Percentiles rank a stretch among this genome's conserved stretches.
phyloP scores from a whole-genome alignment of 495 filamentous ascomycete genomes.

The Rhizodiscina lignyota region DNA sequence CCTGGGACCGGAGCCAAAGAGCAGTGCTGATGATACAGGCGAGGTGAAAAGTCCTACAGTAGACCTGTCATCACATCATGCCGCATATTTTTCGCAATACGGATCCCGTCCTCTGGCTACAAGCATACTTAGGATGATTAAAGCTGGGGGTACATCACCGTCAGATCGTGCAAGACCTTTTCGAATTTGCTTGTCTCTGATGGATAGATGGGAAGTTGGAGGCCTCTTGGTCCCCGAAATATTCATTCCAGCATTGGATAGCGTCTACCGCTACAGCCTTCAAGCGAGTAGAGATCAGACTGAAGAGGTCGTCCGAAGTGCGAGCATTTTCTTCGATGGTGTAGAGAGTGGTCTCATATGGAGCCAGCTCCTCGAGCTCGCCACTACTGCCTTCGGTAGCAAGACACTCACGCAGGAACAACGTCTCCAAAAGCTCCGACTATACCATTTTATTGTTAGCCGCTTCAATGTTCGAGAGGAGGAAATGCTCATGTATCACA shows the following conservation, averaged over 20 bases:
- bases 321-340: slow-evolving; percentile 90
- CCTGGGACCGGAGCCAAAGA: slow-evolving; percentile 59
- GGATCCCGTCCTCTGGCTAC: slow-evolving; percentile 56
- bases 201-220: slow-evolving; percentile 97
- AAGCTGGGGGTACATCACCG: slow-evolving; percentile 32
- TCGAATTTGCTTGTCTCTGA: slow-evolving; percentile 79
- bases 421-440: slow-evolving; percentile 40
- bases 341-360: slow-evolving; percentile 91
- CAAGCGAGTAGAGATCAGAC: slow-evolving; percentile 46
- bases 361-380: slow-evolving; percentile 50
- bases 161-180: slow-evolving; percentile 72
- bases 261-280: slow-evolving; percentile 52
- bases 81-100: slow-evolving; percentile 62
- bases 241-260: slow-evolving; percentile 73
- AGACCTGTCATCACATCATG: slow-evolving; percentile 27
- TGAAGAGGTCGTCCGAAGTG: slow-evolving; percentile 78
- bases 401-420: slow-evolving; percentile 23
- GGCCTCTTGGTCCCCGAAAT: slow-evolving; percentile 72
- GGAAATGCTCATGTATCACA: slow-evolving; percentile 81
- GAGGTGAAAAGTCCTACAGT: slow-evolving; percentile 29
- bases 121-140: slow-evolving; percentile 65
- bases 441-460: slow-evolving; percentile 66
- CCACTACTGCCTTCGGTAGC: slow-evolving; percentile 36
- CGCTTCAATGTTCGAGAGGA: slow-evolving; percentile 92
- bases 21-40: slow-evolving; percentile 24